phyloP scores from a whole-genome alignment of 306 rosid species.

The Casuarina equisetifolia region DNA sequence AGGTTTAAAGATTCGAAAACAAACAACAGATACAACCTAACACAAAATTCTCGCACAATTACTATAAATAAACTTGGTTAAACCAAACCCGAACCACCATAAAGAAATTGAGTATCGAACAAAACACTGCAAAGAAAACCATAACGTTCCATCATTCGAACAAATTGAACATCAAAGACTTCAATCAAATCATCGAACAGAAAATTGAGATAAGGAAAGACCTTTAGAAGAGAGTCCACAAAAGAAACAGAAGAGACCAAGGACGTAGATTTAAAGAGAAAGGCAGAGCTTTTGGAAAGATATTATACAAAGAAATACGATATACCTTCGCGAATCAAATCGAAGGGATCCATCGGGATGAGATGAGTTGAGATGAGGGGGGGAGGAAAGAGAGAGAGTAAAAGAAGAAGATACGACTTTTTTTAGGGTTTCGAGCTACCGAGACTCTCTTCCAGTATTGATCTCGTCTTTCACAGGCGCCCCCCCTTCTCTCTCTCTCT shows the following conservation, averaged over 20 bases:
- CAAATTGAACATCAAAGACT: constrained; percentile 48
- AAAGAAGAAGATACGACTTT: constrained; percentile 25
- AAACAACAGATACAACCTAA: constrained; percentile 17
- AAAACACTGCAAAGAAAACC: constrained; percentile 11
- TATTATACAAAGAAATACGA: constrained; percentile 27
- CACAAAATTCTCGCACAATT: constrained; percentile 7
- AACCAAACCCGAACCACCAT: constrained; percentile 23
- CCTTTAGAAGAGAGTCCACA: not conserved
- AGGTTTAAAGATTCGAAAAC: not conserved
- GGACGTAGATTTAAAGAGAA: constrained; percentile 10
- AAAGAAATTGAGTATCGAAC: not conserved
- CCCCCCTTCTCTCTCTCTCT: not conserved
- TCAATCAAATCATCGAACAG: constrained; percentile 38
- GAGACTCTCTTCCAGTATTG: constrained; percentile 41
- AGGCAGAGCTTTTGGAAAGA: constrained; percentile 34
- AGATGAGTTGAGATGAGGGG: constrained; percentile 29
- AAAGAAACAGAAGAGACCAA: constrained; percentile 16
- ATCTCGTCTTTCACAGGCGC: constrained; percentile 34
- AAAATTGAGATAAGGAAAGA: not conserved
- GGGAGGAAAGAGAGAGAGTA: constrained; percentile 6
- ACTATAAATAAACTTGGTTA: constrained; percentile 2
- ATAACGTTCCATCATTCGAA: constrained; percentile 21
- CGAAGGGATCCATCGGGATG: constrained; percentile 72
- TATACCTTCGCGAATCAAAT: constrained; percentile 88
- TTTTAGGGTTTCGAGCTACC: constrained; percentile 40